Percentiles rank a stretch among this genome's conserved stretches.
Evolutionary conservation across 805 yeast genomes (phyloP).

Genomic region (Hanseniaspora taiwanica): DNA sequence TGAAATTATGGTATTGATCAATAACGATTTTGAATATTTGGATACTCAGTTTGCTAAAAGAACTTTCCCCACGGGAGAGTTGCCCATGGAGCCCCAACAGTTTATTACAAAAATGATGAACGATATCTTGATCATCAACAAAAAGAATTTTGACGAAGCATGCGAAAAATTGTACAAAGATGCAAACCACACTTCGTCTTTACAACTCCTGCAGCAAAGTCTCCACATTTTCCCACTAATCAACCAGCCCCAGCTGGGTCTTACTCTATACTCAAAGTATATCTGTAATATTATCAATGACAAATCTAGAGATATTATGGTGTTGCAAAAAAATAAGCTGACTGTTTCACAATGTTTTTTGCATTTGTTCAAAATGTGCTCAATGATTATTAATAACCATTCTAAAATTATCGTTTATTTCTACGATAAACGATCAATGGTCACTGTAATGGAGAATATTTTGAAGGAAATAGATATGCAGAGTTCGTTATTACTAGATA

Average conservation of each 20-base stretch:
- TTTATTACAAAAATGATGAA: slow-evolving; percentile 46
- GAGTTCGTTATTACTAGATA: slow-evolving; percentile 75
- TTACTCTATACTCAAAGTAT: slow-evolving; percentile 72
- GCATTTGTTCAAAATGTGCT: slow-evolving; percentile 70
- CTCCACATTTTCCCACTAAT: slow-evolving; percentile 83
- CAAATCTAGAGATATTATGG: slow-evolving; percentile 57
- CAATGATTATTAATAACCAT: slow-evolving; percentile 77
- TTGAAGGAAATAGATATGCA: slow-evolving; percentile 90
- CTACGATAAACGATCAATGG: slow-evolving; percentile 54
- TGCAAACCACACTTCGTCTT: slow-evolving; percentile 32
- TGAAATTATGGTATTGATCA: slow-evolving; percentile 40
- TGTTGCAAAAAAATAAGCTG: slow-evolving; percentile 28
- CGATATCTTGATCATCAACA: slow-evolving; percentile 44
- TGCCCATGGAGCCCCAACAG: slow-evolving; percentile 63
- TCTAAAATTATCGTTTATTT: slow-evolving; percentile 60
- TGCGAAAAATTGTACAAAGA: slow-evolving; percentile 26
- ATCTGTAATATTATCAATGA: slow-evolving; percentile 75
- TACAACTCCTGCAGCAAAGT: slow-evolving; percentile 57
- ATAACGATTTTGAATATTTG: slow-evolving; percentile 24
- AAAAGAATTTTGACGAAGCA: slow-evolving; percentile 54
- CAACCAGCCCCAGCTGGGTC: slow-evolving; percentile 56
- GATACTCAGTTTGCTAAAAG: slow-evolving; percentile 60
- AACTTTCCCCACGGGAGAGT: slow-evolving; percentile 75
- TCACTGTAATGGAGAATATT: slow-evolving; percentile 53
- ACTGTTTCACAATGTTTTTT: slow-evolving; percentile 46